These are phyloP conservation scores for Schizochytrium sp. DNA, from an alignment of 108 stramenopile species.

Conservation along the genomic window DNA sequence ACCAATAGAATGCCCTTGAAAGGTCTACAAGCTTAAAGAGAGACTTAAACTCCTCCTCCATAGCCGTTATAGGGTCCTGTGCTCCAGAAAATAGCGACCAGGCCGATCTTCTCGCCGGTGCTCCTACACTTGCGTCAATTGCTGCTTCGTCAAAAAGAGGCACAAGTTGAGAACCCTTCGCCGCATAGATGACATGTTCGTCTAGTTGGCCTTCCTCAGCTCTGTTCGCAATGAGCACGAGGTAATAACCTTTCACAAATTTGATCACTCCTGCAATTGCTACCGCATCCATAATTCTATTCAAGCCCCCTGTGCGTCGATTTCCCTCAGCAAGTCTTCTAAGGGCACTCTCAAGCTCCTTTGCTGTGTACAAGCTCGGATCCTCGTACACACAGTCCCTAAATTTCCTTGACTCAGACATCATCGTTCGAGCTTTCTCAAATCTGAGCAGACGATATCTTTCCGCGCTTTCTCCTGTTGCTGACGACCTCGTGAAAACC, in stretches of 20 bases:
- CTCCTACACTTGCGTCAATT: not conserved
- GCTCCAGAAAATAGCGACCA: conserved; percentile 26
- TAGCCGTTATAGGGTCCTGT: conserved; percentile 79
- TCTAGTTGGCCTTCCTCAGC: conserved; percentile 93
- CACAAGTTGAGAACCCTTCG: conserved; percentile 79
- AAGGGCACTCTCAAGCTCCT: conserved; percentile 13
- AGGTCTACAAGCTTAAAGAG: conserved; percentile 96
- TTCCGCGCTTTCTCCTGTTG: not conserved
- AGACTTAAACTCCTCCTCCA: conserved; percentile 87
- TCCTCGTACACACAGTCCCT: conserved; percentile 32
- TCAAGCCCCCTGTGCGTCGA: not conserved
- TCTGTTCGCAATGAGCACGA: conserved; percentile 93
- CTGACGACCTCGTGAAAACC: not conserved
- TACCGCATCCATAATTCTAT: conserved; percentile 24
- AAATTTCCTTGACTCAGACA: not conserved
- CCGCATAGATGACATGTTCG: conserved; percentile 94
- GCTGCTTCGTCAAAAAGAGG: conserved; percentile 73
- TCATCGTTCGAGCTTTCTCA: conserved; percentile 28
- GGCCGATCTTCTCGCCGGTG: not conserved
- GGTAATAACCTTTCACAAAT: conserved; percentile 96
- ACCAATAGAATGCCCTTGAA: conserved; percentile 96
- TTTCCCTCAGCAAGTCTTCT: conserved; percentile 12
- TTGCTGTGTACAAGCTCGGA: not conserved
- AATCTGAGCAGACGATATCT: conserved; percentile 5
- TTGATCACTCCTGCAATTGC: conserved; percentile 87